Base-by-base conservation (phyloP, 352 stramenopile genomes). In the Phytophthora colocasiae region DNA sequence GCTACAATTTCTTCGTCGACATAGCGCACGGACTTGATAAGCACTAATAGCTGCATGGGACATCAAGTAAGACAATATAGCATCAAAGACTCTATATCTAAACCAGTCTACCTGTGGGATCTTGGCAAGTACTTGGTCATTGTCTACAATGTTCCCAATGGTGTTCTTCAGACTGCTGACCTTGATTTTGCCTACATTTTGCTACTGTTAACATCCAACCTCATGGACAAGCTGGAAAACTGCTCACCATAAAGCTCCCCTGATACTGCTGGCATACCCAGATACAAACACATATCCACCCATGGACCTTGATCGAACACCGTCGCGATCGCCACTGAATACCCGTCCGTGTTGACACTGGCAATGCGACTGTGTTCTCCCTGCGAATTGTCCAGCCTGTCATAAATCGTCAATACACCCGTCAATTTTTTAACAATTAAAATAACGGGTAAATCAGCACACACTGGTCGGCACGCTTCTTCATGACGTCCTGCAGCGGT, bases 1-100 rank as follows among this genome's bases (percentile, higher is more conserved):
- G 82, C 83, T 7, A 92, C 71, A 52, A 95, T 92, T 57, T 93
- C 83, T 58, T 95, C 87, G 39, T 95, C 84, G 22, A 93, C 76
- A 61, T 91, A 95, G n/a, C 80, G 83, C 53, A 83, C 77, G 8
- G 87, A 91, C 66, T 93, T 92, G 69, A 95, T 77, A 32, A 95
- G 66, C 39, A 92, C 66, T 45, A 94, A 68, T 15, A 95, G 73
- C 69, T 90, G 45, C 22, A n/a, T 22, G 2, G 9, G 53, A 60
- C 22, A 52, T 19, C 56, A 46, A 8, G 11, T 56, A 22, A 50
- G 5, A n/a, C 45, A 12, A 2, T 36, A 58, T 32, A 40, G 7
- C 17, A 44, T 26, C 2, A 10, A 6, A 38, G 26, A 6, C 12
- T 22, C 22, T 14, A 4, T 12, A 29, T n/a, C 6, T 10, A 4